Conservation (phyloP, 179 eudicot genomes). For the Heliamphora pulchella region DNA sequence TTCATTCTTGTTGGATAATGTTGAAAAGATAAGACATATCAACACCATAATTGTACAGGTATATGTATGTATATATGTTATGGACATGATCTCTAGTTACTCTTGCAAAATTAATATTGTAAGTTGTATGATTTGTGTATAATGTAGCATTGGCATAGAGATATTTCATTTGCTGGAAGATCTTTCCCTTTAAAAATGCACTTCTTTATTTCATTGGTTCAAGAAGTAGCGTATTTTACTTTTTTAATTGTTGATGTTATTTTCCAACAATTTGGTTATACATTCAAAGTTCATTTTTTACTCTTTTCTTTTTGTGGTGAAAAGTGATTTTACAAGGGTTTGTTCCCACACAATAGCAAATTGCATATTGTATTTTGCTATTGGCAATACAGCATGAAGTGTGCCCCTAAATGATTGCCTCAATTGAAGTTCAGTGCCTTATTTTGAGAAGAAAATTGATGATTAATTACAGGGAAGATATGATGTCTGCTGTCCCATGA, state of each 20-base stretch:
- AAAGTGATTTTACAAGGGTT: not conserved
- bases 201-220: not conserved
- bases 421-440: not conserved
- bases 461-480: conserved; percentile 70
- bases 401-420: not conserved
- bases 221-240: no score
- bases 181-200: not conserved
- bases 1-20: conserved; percentile 71
- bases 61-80: conserved; percentile 5
- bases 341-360: not conserved
- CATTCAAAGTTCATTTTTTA: not conserved
- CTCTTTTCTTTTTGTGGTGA: not conserved
- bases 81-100: not conserved
- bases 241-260: no score
- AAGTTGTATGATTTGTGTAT: not conserved
- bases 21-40: conserved; percentile 88
- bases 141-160: not conserved
- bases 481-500: conserved; percentile 82
- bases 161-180: not conserved
- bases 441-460: not conserved
- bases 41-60: conserved; percentile 87
- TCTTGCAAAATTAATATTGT: not conserved
- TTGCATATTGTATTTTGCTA: not conserved
- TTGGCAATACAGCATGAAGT: not conserved
- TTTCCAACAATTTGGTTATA: not conserved